phyloP scores from a whole-genome alignment of 495 filamentous ascomycete genomes.

The Hyaloscypha bicolor region DNA sequence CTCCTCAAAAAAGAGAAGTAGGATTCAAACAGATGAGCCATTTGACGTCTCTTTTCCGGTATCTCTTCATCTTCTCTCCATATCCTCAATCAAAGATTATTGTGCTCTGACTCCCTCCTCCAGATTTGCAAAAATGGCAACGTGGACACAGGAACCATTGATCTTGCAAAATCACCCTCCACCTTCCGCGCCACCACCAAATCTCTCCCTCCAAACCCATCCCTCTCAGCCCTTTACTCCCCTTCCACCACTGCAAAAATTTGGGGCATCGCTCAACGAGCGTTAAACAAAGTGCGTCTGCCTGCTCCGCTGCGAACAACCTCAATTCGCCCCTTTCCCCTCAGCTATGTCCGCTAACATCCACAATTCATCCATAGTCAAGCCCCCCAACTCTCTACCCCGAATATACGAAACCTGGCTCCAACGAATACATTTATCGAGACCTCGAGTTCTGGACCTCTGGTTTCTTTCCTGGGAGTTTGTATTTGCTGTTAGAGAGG shows the following conservation, averaged over 20 bases:
- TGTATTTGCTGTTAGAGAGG: conserved; percentile 41
- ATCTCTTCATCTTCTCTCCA: too few species aligned
- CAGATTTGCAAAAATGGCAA: too few species aligned
- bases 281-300: conserved; percentile 20
- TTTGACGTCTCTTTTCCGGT: too few species aligned
- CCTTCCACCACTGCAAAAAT: conserved; percentile 37
- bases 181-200: too few species aligned
- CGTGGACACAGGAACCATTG: too few species aligned
- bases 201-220: too few species aligned
- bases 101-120: too few species aligned
- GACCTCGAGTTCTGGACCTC: conserved; percentile 44
- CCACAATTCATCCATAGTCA: background rate
- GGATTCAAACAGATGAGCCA: too few species aligned
- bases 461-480: conserved; percentile 44
- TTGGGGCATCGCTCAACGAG: conserved; percentile 36
- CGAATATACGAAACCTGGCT: conserved; percentile 36
- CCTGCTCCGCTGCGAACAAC: conserved; percentile 17
- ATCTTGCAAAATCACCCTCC: too few species aligned
- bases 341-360: too few species aligned
- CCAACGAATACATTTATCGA: conserved; percentile 37
- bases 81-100: too few species aligned
- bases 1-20: too few species aligned
- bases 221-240: conserved; percentile 21
- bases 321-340: background rate
- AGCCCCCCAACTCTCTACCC: conserved; percentile 33